phyloP scores from a whole-genome alignment of 495 filamentous ascomycete species.

The Hypoxylon subgilvum region DNA sequence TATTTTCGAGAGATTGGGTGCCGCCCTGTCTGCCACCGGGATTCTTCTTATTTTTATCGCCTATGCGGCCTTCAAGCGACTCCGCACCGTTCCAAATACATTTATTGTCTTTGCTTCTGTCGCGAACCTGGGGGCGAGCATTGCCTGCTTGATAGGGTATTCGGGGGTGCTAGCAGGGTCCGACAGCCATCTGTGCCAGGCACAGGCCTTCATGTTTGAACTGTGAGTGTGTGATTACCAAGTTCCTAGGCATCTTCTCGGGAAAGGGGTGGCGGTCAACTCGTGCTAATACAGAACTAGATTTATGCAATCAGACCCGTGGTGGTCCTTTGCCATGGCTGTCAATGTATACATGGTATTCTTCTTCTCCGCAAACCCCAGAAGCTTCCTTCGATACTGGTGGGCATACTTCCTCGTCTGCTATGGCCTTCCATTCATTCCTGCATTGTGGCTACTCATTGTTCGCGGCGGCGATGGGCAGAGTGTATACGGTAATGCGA shows the following conservation, averaged over 20 bases:
- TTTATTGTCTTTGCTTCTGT: slow-evolving; percentile 84
- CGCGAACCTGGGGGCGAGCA: slow-evolving; percentile 78
- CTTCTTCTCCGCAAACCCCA: slow-evolving; percentile 71
- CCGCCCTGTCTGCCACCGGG: slow-evolving; percentile 68
- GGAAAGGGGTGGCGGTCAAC: slow-evolving; percentile 5
- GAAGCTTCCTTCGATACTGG: slow-evolving; percentile 68
- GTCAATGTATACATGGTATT: slow-evolving; percentile 86
- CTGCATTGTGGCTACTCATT: slow-evolving; percentile 70
- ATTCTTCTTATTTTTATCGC: slow-evolving; percentile 74
- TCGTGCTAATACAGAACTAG: slow-evolving; percentile 39
- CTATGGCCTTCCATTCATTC: slow-evolving; percentile 77
- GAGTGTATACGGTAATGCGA: slow-evolving; percentile 75
- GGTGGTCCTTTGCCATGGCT: slow-evolving; percentile 77
- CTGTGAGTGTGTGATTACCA: slow-evolving; percentile 49
- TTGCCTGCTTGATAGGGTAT: slow-evolving; percentile 73
- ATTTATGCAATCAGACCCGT: slow-evolving; percentile 65
- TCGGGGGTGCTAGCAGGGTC: slow-evolving; percentile 59
- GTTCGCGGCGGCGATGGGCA: slow-evolving; percentile 53
- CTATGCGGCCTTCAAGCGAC: slow-evolving; percentile 63
- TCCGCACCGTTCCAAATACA: slow-evolving; percentile 80
- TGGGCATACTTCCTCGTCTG: slow-evolving; percentile 72
- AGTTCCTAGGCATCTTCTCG: not conserved
- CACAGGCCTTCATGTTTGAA: slow-evolving; percentile 77
- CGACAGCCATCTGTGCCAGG: slow-evolving; percentile 66
- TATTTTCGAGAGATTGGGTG: slow-evolving; percentile 54